A percentile compares a stretch with the other conserved stretches of the same genome.
Conservation (phyloP, 176 grass and related monocot genomes). For the Zizania latifolia region DNA sequence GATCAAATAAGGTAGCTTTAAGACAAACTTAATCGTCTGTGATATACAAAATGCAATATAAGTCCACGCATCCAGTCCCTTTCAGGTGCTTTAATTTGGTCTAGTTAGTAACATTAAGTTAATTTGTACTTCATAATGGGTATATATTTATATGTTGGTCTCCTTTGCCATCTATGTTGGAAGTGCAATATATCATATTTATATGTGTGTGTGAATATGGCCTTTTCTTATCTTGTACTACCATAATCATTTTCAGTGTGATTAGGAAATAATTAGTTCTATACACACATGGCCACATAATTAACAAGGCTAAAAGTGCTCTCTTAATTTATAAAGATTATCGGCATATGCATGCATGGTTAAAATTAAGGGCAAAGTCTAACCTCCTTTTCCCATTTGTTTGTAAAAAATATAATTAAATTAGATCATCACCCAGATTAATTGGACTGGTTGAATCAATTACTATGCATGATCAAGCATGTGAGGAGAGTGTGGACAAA, state of each 20-base stretch:
- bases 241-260: background rate
- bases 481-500: too few species aligned
- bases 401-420: background rate
- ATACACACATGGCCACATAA: too few species aligned
- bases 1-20: background rate
- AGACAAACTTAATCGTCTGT: slow-evolving; percentile 7
- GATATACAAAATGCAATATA: background rate
- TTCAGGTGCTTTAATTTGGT: background rate
- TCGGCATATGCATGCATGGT: background rate
- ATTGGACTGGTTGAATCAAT: too few species aligned
- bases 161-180: background rate
- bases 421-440: background rate
- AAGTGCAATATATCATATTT: background rate
- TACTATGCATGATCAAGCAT: too few species aligned
- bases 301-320: background rate
- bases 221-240: background rate
- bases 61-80: background rate
- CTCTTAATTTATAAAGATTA: background rate
- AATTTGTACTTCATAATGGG: background rate
- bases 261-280: background rate
- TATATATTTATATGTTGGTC: too few species aligned
- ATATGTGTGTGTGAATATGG: background rate
- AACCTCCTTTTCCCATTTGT: background rate
- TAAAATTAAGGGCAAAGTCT: background rate
- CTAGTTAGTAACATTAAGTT: background rate